Percentiles rank a stretch among this genome's conserved stretches.
These are phyloP conservation scores for Flammula alnicola DNA, from an alignment of 1,284 basidiomycete species.

Conservation along the genomic window DNA sequence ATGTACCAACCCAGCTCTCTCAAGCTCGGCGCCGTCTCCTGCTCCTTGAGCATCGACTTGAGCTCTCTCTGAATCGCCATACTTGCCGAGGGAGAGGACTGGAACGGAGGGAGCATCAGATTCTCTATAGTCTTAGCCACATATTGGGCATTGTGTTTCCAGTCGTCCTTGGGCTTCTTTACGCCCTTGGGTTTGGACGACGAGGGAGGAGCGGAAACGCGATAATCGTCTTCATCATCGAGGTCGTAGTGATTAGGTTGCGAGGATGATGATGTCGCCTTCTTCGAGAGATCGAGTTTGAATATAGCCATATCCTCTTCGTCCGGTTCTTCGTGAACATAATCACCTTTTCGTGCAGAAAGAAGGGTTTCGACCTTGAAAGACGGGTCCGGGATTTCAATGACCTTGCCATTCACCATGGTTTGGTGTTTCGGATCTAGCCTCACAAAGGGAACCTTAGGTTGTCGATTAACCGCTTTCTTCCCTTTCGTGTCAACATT, in stretches of 20 bases:
- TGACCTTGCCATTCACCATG: constrained; percentile 33
- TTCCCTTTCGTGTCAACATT: constrained; percentile 10
- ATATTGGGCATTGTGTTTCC: constrained; percentile 58
- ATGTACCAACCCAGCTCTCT: constrained; percentile 67
- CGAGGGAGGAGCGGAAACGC: constrained; percentile 14
- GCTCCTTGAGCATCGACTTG: constrained; percentile 58
- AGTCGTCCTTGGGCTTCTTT: constrained; percentile 44
- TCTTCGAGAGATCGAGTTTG: constrained; percentile 23
- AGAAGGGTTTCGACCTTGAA: constrained; percentile 54
- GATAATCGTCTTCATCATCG: constrained; percentile 33
- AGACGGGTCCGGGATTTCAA: constrained; percentile 59
- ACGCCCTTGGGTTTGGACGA: constrained; percentile 22
- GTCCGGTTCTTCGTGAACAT: constrained; percentile 48
- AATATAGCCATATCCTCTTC: constrained; percentile 54
- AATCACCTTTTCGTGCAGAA: constrained; percentile 41
- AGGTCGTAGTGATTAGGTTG: constrained; percentile 22
- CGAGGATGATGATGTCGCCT: constrained; percentile 13
- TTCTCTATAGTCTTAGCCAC: constrained; percentile 45
- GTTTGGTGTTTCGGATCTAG: constrained; percentile 43
- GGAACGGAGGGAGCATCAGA: constrained; percentile 57
- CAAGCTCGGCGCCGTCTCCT: constrained; percentile 49
- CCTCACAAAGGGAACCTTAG: constrained; percentile 42
- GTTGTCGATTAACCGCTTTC: constrained; percentile 11
- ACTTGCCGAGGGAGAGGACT: constrained; percentile 53
- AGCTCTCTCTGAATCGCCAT: constrained; percentile 61